Evolutionary conservation across 371 early-diverging fungal species (phyloP).

Genomic region (Parasitella parasitica): DNA sequence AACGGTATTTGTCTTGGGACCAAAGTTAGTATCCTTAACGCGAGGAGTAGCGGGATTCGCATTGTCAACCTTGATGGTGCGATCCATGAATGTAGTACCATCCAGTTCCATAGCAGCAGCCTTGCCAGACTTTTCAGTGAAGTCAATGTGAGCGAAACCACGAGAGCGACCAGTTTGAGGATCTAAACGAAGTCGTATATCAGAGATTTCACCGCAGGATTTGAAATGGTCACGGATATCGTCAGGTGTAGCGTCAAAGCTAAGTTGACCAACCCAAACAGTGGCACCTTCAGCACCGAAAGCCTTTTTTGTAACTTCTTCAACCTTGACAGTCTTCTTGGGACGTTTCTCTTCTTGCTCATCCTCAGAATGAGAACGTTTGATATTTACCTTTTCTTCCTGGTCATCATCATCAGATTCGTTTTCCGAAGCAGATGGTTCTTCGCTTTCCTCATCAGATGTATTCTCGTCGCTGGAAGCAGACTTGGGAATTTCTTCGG

Average conservation of each 20-base stretch:
- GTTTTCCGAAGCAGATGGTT: no score
- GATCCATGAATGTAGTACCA: conserved; percentile 70
- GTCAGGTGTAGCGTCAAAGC: conserved; percentile 66
- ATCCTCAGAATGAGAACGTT: conserved; percentile 15
- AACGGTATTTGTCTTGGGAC: conserved; percentile 66
- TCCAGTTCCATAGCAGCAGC: conserved; percentile 62
- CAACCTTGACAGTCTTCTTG: conserved; percentile 56
- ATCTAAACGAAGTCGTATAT: conserved; percentile 70
- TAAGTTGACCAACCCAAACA: conserved; percentile 72
- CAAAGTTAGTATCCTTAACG: conserved; percentile 38
- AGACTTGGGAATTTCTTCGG: conserved; percentile 75
- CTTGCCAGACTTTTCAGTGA: conserved; percentile 56
- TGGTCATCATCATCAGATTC: conserved; percentile 18
- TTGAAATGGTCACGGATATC: conserved; percentile 57
- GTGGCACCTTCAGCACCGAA: conserved; percentile 49
- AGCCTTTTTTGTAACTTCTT: conserved; percentile 26
- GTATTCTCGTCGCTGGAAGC: conserved; percentile 4
- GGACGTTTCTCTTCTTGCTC: conserved; percentile 32
- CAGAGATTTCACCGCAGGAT: conserved; percentile 63
- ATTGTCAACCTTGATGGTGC: conserved; percentile 62
- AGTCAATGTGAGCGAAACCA: conserved; percentile 77
- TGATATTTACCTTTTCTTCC: conserved; percentile 28
- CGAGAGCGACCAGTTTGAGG: conserved; percentile 61
- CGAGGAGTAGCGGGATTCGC: conserved; percentile 34
- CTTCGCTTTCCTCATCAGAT: conserved; percentile 4